Percentiles rank a stretch among this genome's conserved stretches.
phyloP scores from a whole-genome alignment of 1,284 basidiomycete genomes.

The Lentinus polychrous region DNA sequence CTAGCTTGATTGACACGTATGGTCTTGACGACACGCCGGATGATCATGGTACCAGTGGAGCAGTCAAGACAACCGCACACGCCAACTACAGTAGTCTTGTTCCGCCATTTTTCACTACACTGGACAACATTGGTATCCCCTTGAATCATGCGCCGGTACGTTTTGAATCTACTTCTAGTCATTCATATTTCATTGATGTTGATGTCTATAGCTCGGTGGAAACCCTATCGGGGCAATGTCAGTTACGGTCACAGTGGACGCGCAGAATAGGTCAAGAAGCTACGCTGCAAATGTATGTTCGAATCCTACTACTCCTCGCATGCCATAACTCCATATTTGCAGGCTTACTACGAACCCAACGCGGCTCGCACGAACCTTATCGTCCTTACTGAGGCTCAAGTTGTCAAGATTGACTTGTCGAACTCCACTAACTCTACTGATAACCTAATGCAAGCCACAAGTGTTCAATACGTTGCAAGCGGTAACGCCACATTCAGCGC shows the following conservation, averaged over 20 bases:
- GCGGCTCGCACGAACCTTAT: background rate
- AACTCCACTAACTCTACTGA: background rate
- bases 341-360: conserved; percentile 9
- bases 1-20: background rate
- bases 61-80: background rate
- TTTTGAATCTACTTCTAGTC: background rate
- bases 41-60: background rate
- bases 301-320: background rate
- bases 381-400: conserved; percentile 1
- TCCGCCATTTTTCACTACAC: background rate
- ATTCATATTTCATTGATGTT: background rate
- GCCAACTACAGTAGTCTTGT: background rate
- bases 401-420: background rate
- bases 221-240: background rate
- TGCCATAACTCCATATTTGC: background rate
- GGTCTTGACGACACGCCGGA: background rate
- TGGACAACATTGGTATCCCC: background rate
- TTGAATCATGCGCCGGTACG: background rate
- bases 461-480: background rate
- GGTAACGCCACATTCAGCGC: background rate
- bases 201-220: background rate
- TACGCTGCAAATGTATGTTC: background rate
- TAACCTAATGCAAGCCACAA: background rate
- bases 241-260: background rate
- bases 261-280: background rate